Percentiles rank a stretch among this genome's conserved stretches.
Evolutionary conservation across 2,329 filamentous ascomycete species (phyloP).

Genomic region (Raffaelea albimanens): DNA sequence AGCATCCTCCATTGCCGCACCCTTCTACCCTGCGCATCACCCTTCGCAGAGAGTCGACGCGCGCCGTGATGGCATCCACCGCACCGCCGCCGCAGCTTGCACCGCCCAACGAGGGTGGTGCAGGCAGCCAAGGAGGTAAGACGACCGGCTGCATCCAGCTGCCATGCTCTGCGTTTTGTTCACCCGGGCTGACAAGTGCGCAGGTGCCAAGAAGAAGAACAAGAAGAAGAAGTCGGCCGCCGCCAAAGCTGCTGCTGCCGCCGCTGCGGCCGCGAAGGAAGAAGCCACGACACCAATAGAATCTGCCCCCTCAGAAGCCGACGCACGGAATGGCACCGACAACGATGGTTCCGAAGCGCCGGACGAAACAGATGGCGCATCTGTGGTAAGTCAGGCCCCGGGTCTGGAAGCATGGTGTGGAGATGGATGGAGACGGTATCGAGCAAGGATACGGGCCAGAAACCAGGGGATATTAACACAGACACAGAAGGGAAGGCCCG

Average conservation of each 20-base stretch:
- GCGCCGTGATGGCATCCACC: conserved; percentile 9
- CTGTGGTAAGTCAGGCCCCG: conserved; percentile 1
- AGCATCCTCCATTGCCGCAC: not conserved
- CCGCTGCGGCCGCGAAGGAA: conserved; percentile 11
- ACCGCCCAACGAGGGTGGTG: conserved; percentile 7
- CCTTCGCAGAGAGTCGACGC: not conserved
- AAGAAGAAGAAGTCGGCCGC: conserved; percentile 48
- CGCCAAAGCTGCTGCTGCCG: conserved; percentile 27
- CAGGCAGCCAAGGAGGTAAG: conserved; percentile 8
- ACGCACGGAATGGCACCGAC: conserved; percentile 15
- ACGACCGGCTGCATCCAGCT: not conserved
- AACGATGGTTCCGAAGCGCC: conserved; percentile 14
- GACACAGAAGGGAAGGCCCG: conserved; percentile 8
- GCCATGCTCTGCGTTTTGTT: conserved; percentile 13
- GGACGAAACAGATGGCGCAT: conserved; percentile 2
- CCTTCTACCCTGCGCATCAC: not conserved
- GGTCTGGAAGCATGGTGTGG: not conserved
- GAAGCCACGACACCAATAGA: conserved; percentile 1
- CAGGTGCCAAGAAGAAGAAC: conserved; percentile 45
- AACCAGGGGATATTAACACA: not conserved
- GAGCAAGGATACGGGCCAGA: not conserved
- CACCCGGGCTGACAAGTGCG: not conserved
- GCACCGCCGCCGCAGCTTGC: conserved; percentile 5
- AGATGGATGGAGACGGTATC: not conserved
- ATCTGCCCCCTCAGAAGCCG: not conserved